These are phyloP conservation scores for Brassica nigra DNA, from an alignment of 345 rosid genomes.

Conservation along the genomic window DNA sequence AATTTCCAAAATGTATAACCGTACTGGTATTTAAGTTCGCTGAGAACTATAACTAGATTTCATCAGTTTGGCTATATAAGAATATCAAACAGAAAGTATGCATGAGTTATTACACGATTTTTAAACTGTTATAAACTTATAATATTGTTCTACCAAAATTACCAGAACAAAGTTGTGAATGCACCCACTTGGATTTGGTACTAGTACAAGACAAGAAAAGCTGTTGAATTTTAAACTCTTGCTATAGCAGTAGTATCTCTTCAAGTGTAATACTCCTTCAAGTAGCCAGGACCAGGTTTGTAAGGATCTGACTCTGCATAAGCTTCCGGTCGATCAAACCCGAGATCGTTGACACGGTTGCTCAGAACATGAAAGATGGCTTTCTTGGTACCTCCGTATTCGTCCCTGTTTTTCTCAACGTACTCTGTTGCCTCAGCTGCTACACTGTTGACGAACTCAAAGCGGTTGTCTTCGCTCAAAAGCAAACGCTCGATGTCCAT, in stretches of 20 bases:
- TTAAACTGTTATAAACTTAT: neutral
- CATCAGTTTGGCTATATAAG: neutral
- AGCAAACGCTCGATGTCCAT: slow-evolving; percentile 74
- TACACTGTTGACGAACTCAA: slow-evolving; percentile 71
- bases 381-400: slow-evolving; percentile 76
- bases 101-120: neutral
- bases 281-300: slow-evolving; percentile 73
- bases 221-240: neutral
- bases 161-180: neutral
- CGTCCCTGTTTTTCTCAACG: slow-evolving; percentile 69
- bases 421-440: slow-evolving; percentile 88
- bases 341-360: slow-evolving; percentile 79
- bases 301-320: slow-evolving; percentile 70
- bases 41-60: neutral
- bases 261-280: slow-evolving; percentile 64
- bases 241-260: neutral
- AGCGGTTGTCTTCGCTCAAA: slow-evolving; percentile 74
- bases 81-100: neutral
- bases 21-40: neutral
- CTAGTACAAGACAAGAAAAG: slow-evolving; percentile 12
- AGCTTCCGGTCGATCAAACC: slow-evolving; percentile 71
- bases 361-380: slow-evolving; percentile 87
- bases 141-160: neutral
- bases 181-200: slow-evolving; percentile 2
- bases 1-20: neutral